Base-by-base conservation (phyloP, 306 rosid genomes). In the Mucuna pruriens region DNA sequence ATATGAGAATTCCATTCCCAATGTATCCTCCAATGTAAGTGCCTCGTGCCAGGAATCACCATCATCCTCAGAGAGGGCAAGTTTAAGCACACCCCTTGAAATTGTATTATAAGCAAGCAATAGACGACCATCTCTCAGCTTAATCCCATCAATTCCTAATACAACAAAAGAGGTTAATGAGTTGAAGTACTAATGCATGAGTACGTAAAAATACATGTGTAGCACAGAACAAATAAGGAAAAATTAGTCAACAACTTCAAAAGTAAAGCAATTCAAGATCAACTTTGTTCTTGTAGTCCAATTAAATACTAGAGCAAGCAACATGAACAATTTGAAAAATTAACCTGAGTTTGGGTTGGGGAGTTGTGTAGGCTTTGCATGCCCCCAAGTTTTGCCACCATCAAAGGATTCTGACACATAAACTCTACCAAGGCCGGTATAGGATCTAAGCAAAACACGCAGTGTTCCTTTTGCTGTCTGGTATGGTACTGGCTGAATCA, bases 321-420 rank as follows among this genome's bases (percentile, higher is more conserved):
- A 5, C 72, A 52, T 80, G 38, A 26, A 45, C 62, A 45, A 61
- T 34, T 77, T 23, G 73, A 84, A 65, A 77, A 70, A 46, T 62
- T 65, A 77, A 92, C 98, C 98, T 83, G 98, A 92, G 80, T 95
- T 95, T 83, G 98, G 98, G 82, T 91, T 95, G n/a, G 92, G 94
- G 67, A 95, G 95, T 33, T 88, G 86, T 0, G 94, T 91, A 73
- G 97, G 89, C 52, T 83, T 80, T 65, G 97, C 98, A 66, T 84
- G 79, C 36, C 69, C 90, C 98, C 98, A 95, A 61, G 45, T 90
- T 79, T 84, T 81, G 74, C 97, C 97, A 55, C 92, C 94, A 44
- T 92, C 97, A 38, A 31, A 69, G 83, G 98, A 95, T 83, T 95
- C 98, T 34, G 98, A 90, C 72, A 91, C 29, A 55, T 91, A 92